Evolutionary conservation across 495 filamentous ascomycete genomes (phyloP).

Genomic region (Barbatosphaeria neglecta): DNA sequence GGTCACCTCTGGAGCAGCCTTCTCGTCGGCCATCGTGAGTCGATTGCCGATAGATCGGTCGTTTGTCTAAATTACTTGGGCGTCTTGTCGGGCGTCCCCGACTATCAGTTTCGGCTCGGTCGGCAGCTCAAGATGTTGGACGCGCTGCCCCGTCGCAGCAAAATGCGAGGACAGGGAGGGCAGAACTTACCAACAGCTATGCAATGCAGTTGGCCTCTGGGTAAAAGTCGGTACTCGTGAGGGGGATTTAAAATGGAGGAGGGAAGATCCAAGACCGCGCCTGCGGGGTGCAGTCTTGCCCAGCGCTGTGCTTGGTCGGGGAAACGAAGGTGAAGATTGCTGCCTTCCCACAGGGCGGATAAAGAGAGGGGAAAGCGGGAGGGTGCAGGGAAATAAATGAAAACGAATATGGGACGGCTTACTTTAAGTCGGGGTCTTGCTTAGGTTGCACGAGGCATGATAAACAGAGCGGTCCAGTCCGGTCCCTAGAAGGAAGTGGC

Average conservation of each 20-base stretch:
- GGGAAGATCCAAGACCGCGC: background rate
- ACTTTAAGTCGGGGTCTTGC: background rate
- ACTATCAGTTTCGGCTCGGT: background rate
- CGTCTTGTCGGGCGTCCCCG: background rate
- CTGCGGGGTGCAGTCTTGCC: background rate
- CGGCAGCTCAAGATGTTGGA: background rate
- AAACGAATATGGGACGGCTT: background rate
- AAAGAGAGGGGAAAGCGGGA: background rate
- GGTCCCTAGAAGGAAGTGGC: too few species aligned
- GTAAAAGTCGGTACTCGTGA: background rate
- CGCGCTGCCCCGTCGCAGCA: background rate
- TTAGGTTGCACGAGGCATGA: too few species aligned
- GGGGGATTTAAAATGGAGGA: background rate
- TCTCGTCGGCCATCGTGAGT: conserved; percentile 6
- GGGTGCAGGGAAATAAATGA: background rate
- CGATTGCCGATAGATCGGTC: background rate
- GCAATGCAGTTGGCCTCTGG: too few species aligned
- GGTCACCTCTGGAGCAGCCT: conserved; percentile 2
- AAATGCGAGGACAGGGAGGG: background rate
- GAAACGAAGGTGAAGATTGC: background rate
- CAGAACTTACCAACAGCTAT: background rate
- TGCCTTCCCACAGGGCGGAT: background rate
- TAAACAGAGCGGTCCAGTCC: background rate
- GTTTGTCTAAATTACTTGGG: background rate
- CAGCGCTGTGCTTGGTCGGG: background rate